A percentile compares a stretch with the other conserved stretches of the same genome.
Conservation (phyloP, 805 yeast genomes). For the Suhomyces sp. region DNA sequence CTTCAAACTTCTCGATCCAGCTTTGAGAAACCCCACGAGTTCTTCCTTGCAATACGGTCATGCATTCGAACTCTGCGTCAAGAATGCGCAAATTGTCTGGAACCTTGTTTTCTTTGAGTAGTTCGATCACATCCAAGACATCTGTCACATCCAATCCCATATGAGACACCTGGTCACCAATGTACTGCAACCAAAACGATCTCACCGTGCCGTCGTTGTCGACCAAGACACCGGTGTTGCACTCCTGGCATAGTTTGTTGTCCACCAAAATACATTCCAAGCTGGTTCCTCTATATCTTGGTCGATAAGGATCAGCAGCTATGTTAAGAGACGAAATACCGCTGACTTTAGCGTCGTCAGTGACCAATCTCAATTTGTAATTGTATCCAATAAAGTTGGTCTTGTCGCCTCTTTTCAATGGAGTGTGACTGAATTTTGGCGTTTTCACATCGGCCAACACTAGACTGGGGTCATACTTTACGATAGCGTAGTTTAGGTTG, state of each 20-base stretch:
- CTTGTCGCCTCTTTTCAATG: conserved; percentile 71
- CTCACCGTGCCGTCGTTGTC: conserved; percentile 76
- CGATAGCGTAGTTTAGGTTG: conserved; percentile 76
- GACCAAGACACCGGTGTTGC: conserved; percentile 75
- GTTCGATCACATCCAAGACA: conserved; percentile 52
- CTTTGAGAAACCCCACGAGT: conserved; percentile 83
- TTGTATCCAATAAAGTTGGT: conserved; percentile 81
- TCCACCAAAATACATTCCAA: conserved; percentile 76
- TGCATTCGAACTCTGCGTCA: conserved; percentile 73
- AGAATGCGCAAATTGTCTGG: conserved; percentile 61
- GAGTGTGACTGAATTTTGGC: conserved; percentile 55
- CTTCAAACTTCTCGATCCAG: conserved; percentile 72
- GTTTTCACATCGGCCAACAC: conserved; percentile 69
- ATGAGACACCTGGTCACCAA: conserved; percentile 72
- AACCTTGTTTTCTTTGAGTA: conserved; percentile 45
- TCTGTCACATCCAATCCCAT: conserved; percentile 79
- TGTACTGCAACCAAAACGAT: conserved; percentile 80
- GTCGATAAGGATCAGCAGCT: conserved; percentile 64
- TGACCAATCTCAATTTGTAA: conserved; percentile 61
- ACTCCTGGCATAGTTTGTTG: conserved; percentile 65
- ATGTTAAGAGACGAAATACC: conserved; percentile 73
- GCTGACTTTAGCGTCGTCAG: conserved; percentile 72
- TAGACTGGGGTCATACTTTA: conserved; percentile 75
- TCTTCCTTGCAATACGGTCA: conserved; percentile 72
- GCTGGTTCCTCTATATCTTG: conserved; percentile 83